These are phyloP conservation scores for Lepraria neglecta DNA, from an alignment of 495 filamentous ascomycete genomes.

Conservation along the genomic window DNA sequence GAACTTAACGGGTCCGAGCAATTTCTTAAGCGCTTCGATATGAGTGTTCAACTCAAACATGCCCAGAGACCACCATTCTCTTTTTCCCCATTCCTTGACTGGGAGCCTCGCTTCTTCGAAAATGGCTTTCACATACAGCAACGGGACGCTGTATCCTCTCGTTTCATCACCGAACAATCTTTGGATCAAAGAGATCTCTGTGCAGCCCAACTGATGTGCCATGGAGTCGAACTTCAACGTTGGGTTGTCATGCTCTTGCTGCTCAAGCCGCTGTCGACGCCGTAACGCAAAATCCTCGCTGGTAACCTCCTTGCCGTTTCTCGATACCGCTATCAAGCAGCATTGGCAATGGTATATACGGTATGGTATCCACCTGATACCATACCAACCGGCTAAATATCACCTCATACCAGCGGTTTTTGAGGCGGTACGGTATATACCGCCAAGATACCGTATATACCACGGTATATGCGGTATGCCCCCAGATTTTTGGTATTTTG, in stretches of 20 bases:
- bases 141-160: background rate
- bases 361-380: too few species aligned
- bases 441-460: too few species aligned
- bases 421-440: too few species aligned
- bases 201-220: slow-evolving; percentile 17
- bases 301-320: slow-evolving; percentile 23
- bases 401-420: too few species aligned
- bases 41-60: slow-evolving; percentile 10
- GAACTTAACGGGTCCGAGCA: background rate
- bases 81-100: slow-evolving; percentile 20
- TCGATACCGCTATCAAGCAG: slow-evolving; percentile 1
- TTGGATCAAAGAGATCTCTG: slow-evolving; percentile 15
- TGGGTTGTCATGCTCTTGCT: slow-evolving; percentile 26
- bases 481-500: too few species aligned
- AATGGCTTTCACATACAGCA: slow-evolving; percentile 10
- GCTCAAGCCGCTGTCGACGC: slow-evolving; percentile 19
- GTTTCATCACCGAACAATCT: slow-evolving; percentile 15
- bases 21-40: background rate
- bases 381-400: too few species aligned
- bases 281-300: slow-evolving; percentile 24
- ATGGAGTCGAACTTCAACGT: slow-evolving; percentile 15
- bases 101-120: slow-evolving; percentile 25
- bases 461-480: too few species aligned
- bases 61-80: slow-evolving; percentile 15
- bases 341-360: too few species aligned